Base-by-base conservation (phyloP, 2,329 filamentous ascomycete species). In the Penicillium aurantiogriseum region DNA sequence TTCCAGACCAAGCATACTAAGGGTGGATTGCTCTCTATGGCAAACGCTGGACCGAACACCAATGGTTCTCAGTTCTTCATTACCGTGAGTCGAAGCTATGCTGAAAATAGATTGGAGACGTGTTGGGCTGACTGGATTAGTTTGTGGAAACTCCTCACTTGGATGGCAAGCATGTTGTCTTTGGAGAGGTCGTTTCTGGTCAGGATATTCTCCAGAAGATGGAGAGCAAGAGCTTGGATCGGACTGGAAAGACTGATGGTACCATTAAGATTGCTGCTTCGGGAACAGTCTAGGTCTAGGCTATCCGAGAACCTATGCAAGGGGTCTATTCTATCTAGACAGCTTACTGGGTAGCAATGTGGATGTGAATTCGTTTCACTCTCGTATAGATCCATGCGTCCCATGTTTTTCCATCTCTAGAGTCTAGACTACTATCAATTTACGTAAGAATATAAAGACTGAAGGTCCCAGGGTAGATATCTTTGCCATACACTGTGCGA, bases 11-110 rank as follows among this genome's bases (percentile, higher is more conserved):
- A 84, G 80, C 91, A 95, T 84, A 78, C 78, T 75, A 80, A 81
- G 69, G 86, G 88, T 57, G 89, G 87, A 80, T 83, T 92, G 67
- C 83, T 95, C 65, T 94, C 91, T 77, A 95, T 95, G 91, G 91
- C 91, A 74, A 95, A 95, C 79, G 89, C 91, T 67, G 91, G 91
- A 68, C 88, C 88, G 71, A 95, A 96, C 87, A 97, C 92, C 74
- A 88, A 88, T 75, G 85, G 85, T 69, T 87, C 84, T 47, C 85
- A 88, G 73, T 88, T 88, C 80, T 87, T 87, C 80, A 79, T 87
- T 76, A 88, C 85, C 71, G 86, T 84, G 19, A 58, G 58, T 55
- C n/a, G 17, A 8, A 9, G 5, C 15, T 4, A 25, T 40, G 13
- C 35, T 15, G 1, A 13, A 19, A 29, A 4, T 2, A 2, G 6